Evolutionary conservation across 2,329 filamentous ascomycete genomes (phyloP), one percentile per base, ranked within the genome.

Genomic region (Penicillium sp.): DNA sequence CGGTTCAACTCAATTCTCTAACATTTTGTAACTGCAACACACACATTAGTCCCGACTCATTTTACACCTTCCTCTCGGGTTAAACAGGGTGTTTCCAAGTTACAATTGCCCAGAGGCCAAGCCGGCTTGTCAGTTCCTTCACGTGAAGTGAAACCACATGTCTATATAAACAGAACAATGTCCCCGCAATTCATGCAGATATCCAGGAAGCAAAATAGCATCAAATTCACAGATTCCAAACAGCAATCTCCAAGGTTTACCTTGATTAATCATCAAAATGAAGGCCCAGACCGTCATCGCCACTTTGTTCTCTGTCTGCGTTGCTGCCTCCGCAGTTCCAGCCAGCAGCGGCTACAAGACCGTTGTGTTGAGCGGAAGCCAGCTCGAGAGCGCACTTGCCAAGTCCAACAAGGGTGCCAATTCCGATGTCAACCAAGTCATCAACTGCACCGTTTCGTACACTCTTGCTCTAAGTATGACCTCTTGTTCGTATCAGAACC

Each of bases 381-480:
- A 63, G 22, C 51, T 63, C 35, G 35, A 58, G 37, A 47, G 54
- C 47, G 55, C 50, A 24, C 37, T 63, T 26, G 35, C 19, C 21
- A 29, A 7, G 21, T 26, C 46, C 3, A 45, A 29, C 19, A 45
- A 19, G 7, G n/a, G 21, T 14, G 31, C 37, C 4, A 33, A 11
- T 33, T 49, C 45, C 13, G 52, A 48, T 49, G 44, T 54, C 31
- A 50, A 63, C 26, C 56, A 58, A 44, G 27, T 27, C 51, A 62
- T 62, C 26, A 53, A 39, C 31, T 63, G 60, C 58, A 49, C 39
- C 14, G 46, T 63, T 6, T 31, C 56, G 16, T 63, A 63, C n/a
- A 52, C 56, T 4, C 54, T 63, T 8, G 33, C 58, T 8, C 51
- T 63, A 4, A 55, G 60, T 63, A 54, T 27, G 16, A 35, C 14